Evolutionary conservation across 2,329 filamentous ascomycete genomes (phyloP).

Genomic region (Fusarium goolgardi): DNA sequence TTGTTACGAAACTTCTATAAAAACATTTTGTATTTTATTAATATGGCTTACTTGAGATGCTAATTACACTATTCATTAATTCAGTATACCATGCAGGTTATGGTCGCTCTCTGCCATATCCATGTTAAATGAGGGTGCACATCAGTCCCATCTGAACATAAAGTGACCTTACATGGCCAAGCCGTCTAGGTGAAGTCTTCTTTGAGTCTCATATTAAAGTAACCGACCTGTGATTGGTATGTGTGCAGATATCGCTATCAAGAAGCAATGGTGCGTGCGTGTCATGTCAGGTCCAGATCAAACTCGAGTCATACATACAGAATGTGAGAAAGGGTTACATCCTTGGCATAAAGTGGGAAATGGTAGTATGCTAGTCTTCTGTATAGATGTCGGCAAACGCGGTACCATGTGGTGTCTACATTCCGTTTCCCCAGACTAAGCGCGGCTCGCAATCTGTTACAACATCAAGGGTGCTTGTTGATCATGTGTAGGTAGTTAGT

Average conservation of each 20-base stretch:
- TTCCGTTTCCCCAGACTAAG: neutral
- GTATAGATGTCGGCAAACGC: neutral
- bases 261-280: rapidly evolving
- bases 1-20: neutral
- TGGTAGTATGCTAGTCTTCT: no score
- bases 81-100: no score
- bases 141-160: neutral
- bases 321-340: no score
- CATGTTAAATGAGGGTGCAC: neutral
- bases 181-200: no score
- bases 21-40: neutral
- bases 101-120: neutral
- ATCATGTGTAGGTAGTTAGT: neutral
- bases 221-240: neutral
- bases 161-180: neutral
- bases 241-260: neutral
- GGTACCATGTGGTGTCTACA: neutral
- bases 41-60: no score
- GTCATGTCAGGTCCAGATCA: neutral
- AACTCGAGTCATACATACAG: neutral
- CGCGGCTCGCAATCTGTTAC: neutral
- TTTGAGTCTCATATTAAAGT: no score
- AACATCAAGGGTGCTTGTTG: neutral
- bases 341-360: no score
- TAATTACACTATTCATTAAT: no score